A percentile compares a stretch with the other conserved stretches of the same genome.
Evolutionary conservation across 2,329 filamentous ascomycete species (phyloP).

Genomic region (Neodidymelliopsis sp.): DNA sequence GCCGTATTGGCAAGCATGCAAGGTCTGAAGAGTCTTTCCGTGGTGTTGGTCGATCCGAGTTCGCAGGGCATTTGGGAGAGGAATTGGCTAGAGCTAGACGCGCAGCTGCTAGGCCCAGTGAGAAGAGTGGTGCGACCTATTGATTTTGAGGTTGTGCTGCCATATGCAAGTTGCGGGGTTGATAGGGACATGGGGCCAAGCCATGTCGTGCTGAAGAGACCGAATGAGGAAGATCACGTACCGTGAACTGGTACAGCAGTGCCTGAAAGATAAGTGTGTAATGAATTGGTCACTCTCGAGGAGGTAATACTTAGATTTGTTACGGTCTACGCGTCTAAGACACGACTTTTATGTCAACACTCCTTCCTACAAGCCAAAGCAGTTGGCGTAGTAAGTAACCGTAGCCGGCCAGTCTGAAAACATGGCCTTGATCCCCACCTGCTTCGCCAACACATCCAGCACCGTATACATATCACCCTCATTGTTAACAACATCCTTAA

Average conservation of each 20-base stretch:
- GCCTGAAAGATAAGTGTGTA: too few species aligned
- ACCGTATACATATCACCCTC: conserved; percentile 72
- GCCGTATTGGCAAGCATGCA: conserved; percentile 36
- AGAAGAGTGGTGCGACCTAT: conserved; percentile 27
- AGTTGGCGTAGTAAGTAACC: conserved; percentile 75
- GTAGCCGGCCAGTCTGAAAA: conserved; percentile 76
- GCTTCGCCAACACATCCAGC: conserved; percentile 68
- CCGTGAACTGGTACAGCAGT: too few species aligned
- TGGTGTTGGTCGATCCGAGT: conserved; percentile 40
- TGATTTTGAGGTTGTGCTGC: conserved; percentile 37
- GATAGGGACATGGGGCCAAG: conserved; percentile 38
- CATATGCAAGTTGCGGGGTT: conserved; percentile 38
- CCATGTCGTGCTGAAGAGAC: conserved; percentile 29
- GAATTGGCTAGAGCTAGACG: conserved; percentile 40
- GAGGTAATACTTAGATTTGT: too few species aligned
- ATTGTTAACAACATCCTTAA: conserved; percentile 60
- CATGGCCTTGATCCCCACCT: conserved; percentile 68
- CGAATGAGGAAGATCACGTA: conserved; percentile 19
- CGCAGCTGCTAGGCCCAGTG: conserved; percentile 32
- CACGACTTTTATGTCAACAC: too few species aligned
- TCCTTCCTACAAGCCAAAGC: conserved; percentile 57
- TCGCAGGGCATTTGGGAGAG: conserved; percentile 39
- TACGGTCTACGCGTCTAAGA: not conserved
- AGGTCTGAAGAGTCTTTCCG: conserved; percentile 34
- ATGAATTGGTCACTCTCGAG: too few species aligned